phyloP scores from a whole-genome alignment of 129 eudicot species.

The Centella asiatica region DNA sequence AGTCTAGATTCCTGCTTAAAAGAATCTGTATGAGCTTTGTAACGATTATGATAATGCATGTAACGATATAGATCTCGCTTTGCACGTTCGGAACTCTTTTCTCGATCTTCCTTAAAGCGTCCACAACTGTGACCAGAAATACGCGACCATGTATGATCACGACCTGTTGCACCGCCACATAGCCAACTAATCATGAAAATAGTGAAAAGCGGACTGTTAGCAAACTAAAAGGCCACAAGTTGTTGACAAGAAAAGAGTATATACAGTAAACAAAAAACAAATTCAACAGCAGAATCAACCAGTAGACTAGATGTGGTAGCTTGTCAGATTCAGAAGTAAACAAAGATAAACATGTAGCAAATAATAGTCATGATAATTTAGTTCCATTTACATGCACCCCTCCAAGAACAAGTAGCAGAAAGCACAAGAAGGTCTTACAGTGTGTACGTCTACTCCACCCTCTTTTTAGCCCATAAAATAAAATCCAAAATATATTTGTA shows the following conservation, averaged over 20 bases:
- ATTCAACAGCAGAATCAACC: no score
- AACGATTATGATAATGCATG: constrained; percentile 91
- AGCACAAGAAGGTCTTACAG: neutral
- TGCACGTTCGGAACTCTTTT: constrained; percentile 73
- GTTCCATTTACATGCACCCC: no score
- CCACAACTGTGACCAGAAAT: constrained; percentile 93
- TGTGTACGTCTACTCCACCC: neutral
- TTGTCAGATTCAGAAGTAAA: neutral
- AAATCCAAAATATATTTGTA: no score
- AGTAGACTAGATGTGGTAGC: no score
- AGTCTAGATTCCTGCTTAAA: constrained; percentile 74
- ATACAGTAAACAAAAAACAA: neutral
- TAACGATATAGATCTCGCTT: constrained; percentile 78
- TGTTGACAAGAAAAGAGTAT: neutral
- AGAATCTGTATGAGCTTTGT: constrained; percentile 96
- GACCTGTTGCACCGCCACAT: constrained; percentile 98
- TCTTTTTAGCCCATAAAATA: neutral
- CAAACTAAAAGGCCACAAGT: constrained; percentile 1
- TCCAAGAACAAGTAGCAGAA: constrained; percentile 4
- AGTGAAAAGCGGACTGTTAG: constrained; percentile 16
- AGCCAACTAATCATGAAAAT: constrained; percentile 60
- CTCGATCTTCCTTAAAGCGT: constrained; percentile 76
- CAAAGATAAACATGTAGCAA: neutral
- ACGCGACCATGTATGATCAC: constrained; percentile 80
- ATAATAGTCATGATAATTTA: neutral